Evolutionary conservation across 2,329 filamentous ascomycete genomes (phyloP).

Genomic region (Talaromyces sp.): DNA sequence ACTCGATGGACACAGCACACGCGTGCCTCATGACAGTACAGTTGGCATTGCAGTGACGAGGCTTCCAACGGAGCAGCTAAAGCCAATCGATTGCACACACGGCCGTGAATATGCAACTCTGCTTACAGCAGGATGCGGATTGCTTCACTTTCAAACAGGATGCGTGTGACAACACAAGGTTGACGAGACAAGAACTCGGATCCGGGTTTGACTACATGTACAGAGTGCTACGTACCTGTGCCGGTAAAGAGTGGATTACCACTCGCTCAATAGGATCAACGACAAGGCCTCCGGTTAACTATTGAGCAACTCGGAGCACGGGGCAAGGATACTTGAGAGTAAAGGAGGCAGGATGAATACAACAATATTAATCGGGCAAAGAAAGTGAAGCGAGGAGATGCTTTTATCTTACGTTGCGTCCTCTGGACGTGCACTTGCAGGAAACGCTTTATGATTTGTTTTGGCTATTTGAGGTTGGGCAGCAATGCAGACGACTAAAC

Average conservation of each 20-base stretch:
- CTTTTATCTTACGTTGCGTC: not conserved
- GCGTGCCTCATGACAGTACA: slow-evolving; percentile 8
- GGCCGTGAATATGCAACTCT: slow-evolving; percentile 11
- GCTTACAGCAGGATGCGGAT: not conserved
- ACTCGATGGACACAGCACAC: not conserved
- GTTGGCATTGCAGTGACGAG: slow-evolving; percentile 16
- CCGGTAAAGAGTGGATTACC: not conserved
- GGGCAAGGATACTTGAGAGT: not conserved
- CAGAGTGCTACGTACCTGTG: not conserved
- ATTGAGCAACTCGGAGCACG: not conserved
- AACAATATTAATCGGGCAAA: not conserved
- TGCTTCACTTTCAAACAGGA: slow-evolving; percentile 7
- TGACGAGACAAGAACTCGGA: not conserved
- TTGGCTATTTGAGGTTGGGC: slow-evolving; percentile 13
- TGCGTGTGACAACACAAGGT: not conserved
- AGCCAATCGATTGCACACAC: slow-evolving; percentile 15
- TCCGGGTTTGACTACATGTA: not conserved
- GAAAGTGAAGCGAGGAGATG: not conserved
- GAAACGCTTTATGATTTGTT: not conserved
- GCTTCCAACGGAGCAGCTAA: not conserved
- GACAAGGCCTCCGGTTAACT: not conserved
- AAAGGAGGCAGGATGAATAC: not conserved
- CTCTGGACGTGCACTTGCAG: not conserved
- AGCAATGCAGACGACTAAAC: slow-evolving; percentile 19
- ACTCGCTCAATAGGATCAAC: not conserved